Evolutionary conservation across 768 basidiomycete genomes (phyloP).

Genomic region (Mycena indigotica): DNA sequence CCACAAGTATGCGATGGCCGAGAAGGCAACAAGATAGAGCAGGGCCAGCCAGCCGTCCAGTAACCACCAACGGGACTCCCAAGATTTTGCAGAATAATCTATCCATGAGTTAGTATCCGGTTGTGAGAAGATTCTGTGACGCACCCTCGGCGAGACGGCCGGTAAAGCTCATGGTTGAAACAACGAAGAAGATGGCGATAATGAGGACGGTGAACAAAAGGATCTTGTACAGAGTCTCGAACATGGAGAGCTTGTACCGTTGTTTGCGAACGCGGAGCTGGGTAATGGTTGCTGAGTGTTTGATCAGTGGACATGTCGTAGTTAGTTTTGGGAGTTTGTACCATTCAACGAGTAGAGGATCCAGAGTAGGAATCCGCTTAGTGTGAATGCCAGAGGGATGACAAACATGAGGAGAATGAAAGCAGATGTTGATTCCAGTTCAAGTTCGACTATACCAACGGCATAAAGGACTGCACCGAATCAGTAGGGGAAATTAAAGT

Average conservation of each 20-base stretch:
- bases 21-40: conserved; percentile 83
- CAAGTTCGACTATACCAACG: conserved; percentile 91
- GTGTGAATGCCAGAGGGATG: conserved; percentile 89
- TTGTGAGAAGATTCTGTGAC: conserved; percentile 17
- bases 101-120: not conserved
- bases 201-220: conserved; percentile 80
- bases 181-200: conserved; percentile 87
- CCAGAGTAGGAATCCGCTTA: conserved; percentile 97
- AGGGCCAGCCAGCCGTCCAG: conserved; percentile 93
- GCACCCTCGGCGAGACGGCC: conserved; percentile 88
- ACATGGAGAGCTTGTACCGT: conserved; percentile 86
- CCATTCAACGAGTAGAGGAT: conserved; percentile 90
- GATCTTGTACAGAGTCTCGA: conserved; percentile 81
- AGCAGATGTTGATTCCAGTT: conserved; percentile 88
- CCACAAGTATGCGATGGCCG: conserved; percentile 87
- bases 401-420: conserved; percentile 86
- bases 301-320: too few species aligned
- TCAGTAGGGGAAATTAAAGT: not conserved
- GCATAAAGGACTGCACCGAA: conserved; percentile 74
- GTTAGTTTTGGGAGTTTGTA: conserved; percentile 35
- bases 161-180: conserved; percentile 89
- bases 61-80: conserved; percentile 93
- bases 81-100: conserved; percentile 93
- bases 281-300: conserved; percentile 81
- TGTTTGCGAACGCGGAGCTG: conserved; percentile 88